Evolutionary conservation across 148 eudicot species (phyloP).

Genomic region (Rhododendron griersonianum): DNA sequence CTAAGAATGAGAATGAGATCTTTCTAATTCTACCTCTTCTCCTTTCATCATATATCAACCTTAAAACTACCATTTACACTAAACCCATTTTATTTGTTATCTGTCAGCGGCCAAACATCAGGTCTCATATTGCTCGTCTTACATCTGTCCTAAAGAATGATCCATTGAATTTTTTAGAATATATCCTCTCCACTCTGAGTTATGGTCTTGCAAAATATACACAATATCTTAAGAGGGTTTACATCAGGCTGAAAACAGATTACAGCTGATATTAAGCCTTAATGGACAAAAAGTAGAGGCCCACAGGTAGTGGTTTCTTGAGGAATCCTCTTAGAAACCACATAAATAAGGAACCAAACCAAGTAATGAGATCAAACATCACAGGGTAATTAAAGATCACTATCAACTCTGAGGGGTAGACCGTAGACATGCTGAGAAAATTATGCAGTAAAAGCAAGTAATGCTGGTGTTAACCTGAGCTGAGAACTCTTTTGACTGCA

Average conservation of each 20-base stretch:
- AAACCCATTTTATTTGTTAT: background rate
- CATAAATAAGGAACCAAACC: background rate
- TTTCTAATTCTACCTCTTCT: background rate
- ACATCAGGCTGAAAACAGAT: background rate
- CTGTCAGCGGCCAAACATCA: background rate
- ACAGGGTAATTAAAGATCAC: background rate
- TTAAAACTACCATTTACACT: background rate
- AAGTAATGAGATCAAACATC: background rate
- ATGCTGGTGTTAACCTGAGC: conserved; percentile 63
- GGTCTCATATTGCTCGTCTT: background rate
- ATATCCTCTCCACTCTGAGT: background rate
- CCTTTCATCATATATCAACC: background rate
- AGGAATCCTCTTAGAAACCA: background rate
- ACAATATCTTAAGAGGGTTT: background rate
- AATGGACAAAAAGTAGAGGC: background rate
- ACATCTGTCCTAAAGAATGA: background rate
- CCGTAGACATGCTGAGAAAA: background rate
- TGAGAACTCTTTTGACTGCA: conserved; percentile 95
- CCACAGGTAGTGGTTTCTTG: background rate
- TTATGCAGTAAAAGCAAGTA: background rate
- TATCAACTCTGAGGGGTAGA: background rate
- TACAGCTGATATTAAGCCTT: background rate
- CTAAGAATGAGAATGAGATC: background rate
- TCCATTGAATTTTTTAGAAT: background rate
- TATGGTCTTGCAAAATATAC: background rate